Base-by-base conservation (phyloP, 495 filamentous ascomycete species). In the Daldinia childiae region DNA sequence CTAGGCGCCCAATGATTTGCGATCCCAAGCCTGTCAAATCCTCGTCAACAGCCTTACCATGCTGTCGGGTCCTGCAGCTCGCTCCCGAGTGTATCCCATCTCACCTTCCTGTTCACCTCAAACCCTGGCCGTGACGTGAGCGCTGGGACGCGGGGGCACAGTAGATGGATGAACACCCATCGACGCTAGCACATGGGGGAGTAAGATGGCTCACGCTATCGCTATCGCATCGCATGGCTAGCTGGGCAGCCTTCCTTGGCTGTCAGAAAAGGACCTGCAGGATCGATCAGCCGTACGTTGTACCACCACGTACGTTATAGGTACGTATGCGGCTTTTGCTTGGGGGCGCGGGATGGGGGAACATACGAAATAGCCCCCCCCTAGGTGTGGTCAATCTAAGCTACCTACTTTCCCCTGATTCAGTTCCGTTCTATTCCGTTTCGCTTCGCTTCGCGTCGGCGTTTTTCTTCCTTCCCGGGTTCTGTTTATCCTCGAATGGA, bases 61-160 rank as follows among this genome's bases (percentile, higher is more conserved):
- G 56, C 71, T 62, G 71, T 73, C 71, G 71, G 71, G 71, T 68
- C 71, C 71, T 68, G 62, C 71, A 69, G 39, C 71, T 56, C 64
- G 56, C 1, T 57, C 27, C 59, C 66, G 6, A 51, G 52, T 1
- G 43, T 4, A 6, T 59, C 8, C n/a, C 17, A 38, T 12, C 52
- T 45, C 50, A 41, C 39, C 19, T 15, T 38, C n/a, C 17, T 36
- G 11, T 24, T n/a, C 12, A n/a, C 30, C 64, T 58, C 45, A 24
- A 34, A 48, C 19, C 54, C 45, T 45, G 57, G 64, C 48, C 43
- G 57, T 68, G 64, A 68, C 57, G 50, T 61, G 64, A 68, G 64
- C 36, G 11, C 39, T 38, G 64, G 64, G 64, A 60, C 64, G 58
- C 64, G 64, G 64, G 58, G 64, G 64, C 26, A 30, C n/a, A 43